A percentile compares a stretch with the other conserved stretches of the same genome.
Conservation (phyloP, 2,329 filamentous ascomycete species). For the Aspergillus clavatus region DNA sequence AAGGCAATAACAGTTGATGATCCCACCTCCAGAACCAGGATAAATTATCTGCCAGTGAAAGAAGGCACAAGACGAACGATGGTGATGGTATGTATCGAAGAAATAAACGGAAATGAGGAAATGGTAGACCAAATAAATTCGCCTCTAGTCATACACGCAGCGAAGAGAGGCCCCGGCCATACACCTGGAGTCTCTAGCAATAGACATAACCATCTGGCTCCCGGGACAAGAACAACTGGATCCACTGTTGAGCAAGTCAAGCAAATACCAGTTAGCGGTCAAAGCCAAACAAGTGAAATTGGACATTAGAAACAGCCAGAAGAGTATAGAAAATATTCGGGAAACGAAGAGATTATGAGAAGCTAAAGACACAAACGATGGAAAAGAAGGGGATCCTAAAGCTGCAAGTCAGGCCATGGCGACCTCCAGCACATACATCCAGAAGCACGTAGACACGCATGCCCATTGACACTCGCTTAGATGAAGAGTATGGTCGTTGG, state of each 20-base stretch:
- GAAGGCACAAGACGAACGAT: conserved; percentile 2
- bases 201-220: conserved; percentile 14
- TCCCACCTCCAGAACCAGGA: too few relatives aligned
- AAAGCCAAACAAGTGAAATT: conserved; percentile 8
- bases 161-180: conserved; percentile 7
- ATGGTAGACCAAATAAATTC: conserved; percentile 4
- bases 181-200: conserved; percentile 16
- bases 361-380: conserved; percentile 9
- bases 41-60: too few relatives aligned
- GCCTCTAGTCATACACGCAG: conserved; percentile 15
- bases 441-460: conserved; percentile 20
- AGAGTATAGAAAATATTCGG: conserved; percentile 6
- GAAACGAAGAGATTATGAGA: conserved; percentile 3
- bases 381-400: conserved; percentile 26
- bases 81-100: background rate
- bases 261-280: conserved; percentile 5
- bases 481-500: conserved; percentile 1
- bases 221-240: conserved; percentile 18
- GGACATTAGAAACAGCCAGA: conserved; percentile 3
- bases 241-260: conserved; percentile 14
- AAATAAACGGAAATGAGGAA: background rate
- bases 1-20: too few relatives aligned
- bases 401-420: conserved; percentile 28
- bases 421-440: conserved; percentile 26
- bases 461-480: too few relatives aligned